Percentiles rank a stretch among this genome's conserved stretches.
phyloP scores from a whole-genome alignment of 305 asterid genomes.

The Euphrasia arctica region DNA sequence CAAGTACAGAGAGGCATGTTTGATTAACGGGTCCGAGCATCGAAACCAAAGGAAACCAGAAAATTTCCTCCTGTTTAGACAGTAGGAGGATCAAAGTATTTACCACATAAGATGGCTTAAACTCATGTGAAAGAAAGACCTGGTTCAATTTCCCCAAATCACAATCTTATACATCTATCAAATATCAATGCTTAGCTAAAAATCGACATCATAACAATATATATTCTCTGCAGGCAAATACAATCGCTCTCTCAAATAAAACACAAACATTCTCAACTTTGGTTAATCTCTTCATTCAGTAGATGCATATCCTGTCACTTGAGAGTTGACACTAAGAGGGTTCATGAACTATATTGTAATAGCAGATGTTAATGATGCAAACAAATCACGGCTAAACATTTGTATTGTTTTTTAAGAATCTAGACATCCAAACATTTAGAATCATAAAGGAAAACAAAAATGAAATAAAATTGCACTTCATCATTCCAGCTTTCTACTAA shows the following conservation, averaged over 20 bases:
- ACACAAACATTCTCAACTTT: not conserved
- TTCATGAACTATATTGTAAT: not conserved
- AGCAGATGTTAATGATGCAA: not conserved
- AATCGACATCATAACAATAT: too few species aligned
- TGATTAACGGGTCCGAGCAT: too few species aligned
- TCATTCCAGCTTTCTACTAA: not conserved
- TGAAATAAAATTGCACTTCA: not conserved
- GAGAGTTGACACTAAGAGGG: not conserved
- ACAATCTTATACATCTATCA: too few species aligned
- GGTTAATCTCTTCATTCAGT: not conserved
- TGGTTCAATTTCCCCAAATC: too few species aligned
- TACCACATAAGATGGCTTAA: too few species aligned
- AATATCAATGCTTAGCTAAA: too few species aligned
- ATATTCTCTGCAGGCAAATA: not conserved
- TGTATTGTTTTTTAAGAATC: not conserved
- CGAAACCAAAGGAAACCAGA: too few species aligned
- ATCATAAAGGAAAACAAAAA: not conserved
- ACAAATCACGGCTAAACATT: not conserved
- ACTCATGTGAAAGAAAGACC: too few species aligned
- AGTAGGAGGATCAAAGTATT: too few species aligned
- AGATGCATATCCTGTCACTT: not conserved
- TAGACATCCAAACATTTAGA: not conserved
- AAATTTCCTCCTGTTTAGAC: too few species aligned
- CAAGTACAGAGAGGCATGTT: too few species aligned
- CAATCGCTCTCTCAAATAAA: not conserved